Percentiles rank a stretch among this genome's conserved stretches.
Evolutionary conservation across 2,329 filamentous ascomycete species (phyloP).

Genomic region (Fusarium albidum): DNA sequence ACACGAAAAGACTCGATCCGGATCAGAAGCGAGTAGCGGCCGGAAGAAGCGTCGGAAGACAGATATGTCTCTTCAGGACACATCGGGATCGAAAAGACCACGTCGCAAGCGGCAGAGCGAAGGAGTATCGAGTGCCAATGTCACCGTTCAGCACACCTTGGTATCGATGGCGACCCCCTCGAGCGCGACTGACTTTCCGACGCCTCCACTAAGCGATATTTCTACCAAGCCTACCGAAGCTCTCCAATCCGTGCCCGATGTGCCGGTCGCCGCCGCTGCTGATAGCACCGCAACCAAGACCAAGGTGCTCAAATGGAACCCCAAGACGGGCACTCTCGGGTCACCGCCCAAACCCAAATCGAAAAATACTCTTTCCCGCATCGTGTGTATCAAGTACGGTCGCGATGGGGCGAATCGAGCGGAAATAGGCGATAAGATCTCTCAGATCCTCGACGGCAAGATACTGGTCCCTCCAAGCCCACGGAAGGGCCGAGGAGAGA

Average conservation of each 20-base stretch:
- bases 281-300: slow-evolving; percentile 46
- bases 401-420: slow-evolving; percentile 53
- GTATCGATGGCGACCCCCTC: slow-evolving; percentile 9
- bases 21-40: slow-evolving; percentile 40
- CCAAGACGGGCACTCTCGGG: slow-evolving; percentile 68
- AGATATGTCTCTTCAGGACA: slow-evolving; percentile 38
- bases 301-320: slow-evolving; percentile 65
- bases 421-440: slow-evolving; percentile 67
- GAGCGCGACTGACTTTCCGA: slow-evolving; percentile 11
- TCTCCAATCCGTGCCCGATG: slow-evolving; percentile 2
- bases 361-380: slow-evolving; percentile 42
- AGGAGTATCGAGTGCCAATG: slow-evolving; percentile 8
- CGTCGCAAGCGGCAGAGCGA: slow-evolving; percentile 37
- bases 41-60: slow-evolving; percentile 55
- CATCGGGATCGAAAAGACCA: slow-evolving; percentile 37
- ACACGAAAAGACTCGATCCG: slow-evolving; percentile 3
- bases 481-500: slow-evolving; percentile 40
- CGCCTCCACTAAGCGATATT: slow-evolving; percentile 26
- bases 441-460: slow-evolving; percentile 62
- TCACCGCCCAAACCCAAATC: slow-evolving; percentile 66
- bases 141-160: slow-evolving; percentile 21
- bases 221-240: slow-evolving; percentile 4
- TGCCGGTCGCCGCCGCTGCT: slow-evolving; percentile 7
- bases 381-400: slow-evolving; percentile 70
- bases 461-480: slow-evolving; percentile 37